Conservation (phyloP, 2,329 filamentous ascomycete species). For the Arachnomyces sp. region DNA sequence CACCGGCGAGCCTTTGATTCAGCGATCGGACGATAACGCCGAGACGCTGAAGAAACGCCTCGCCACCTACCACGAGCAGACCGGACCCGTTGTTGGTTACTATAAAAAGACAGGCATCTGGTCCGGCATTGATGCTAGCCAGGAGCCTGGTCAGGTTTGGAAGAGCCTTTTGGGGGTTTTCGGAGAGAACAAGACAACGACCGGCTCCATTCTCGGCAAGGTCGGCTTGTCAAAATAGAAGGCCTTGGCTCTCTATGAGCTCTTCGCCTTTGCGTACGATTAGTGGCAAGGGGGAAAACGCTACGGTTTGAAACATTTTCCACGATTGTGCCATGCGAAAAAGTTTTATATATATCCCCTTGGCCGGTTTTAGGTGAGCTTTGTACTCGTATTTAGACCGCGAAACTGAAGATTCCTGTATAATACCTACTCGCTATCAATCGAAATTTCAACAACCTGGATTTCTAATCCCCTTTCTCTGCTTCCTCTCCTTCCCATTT, state of each 20-base stretch:
- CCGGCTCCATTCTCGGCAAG: conserved; percentile 43
- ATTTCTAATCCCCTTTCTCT: background rate
- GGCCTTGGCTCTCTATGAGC: background rate
- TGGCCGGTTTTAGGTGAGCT: no score
- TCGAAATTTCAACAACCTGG: background rate
- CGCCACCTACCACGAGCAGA: conserved; percentile 88
- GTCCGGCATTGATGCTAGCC: conserved; percentile 88
- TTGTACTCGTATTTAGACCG: no score
- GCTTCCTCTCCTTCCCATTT: background rate
- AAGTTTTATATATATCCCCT: conserved; percentile 1
- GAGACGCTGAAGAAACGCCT: conserved; percentile 93
- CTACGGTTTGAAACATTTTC: no score
- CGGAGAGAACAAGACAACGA: conserved; percentile 49
- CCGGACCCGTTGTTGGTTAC: conserved; percentile 83
- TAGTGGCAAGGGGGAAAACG: background rate
- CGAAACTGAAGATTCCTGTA: background rate
- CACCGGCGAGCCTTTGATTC: conserved; percentile 91
- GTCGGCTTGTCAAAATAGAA: conserved; percentile 46
- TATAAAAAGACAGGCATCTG: conserved; percentile 98
- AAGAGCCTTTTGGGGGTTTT: conserved; percentile 83
- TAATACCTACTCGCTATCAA: background rate
- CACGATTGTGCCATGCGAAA: conserved; percentile 12
- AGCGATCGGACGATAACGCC: conserved; percentile 94
- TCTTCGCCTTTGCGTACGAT: background rate
- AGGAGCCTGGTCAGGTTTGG: conserved; percentile 94